Conservation (phyloP, 2,329 filamentous ascomycete species). For the Harringtonia lauricola region DNA sequence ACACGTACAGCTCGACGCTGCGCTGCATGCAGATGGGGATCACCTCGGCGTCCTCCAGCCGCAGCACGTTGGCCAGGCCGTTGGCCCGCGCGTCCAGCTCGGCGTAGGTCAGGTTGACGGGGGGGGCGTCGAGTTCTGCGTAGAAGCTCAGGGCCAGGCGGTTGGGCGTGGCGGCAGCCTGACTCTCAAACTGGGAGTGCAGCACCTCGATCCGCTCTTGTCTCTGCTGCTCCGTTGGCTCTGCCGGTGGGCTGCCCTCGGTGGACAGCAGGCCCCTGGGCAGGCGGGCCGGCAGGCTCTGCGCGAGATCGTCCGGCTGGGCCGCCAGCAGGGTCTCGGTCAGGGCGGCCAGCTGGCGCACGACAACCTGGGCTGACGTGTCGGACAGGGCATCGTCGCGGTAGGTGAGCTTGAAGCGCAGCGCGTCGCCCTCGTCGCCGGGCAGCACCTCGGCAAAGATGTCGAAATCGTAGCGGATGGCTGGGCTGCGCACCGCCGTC, state of each 20-base stretch:
- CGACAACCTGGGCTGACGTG: slow-evolving; percentile 9
- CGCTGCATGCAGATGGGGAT: slow-evolving; percentile 27
- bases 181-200: slow-evolving; percentile 15
- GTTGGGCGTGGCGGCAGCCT: slow-evolving; percentile 12
- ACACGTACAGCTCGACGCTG: slow-evolving; percentile 29
- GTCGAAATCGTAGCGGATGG: slow-evolving; percentile 12
- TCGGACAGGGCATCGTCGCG: slow-evolving; percentile 9
- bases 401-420: slow-evolving; percentile 11
- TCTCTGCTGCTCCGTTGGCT: neutral
- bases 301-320: slow-evolving; percentile 5
- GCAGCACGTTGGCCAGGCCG: slow-evolving; percentile 16
- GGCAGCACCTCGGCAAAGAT: slow-evolving; percentile 11
- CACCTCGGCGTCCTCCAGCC: slow-evolving; percentile 15
- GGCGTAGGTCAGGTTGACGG: slow-evolving; percentile 20
- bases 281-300: slow-evolving; percentile 7
- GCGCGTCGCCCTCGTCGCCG: neutral
- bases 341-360: slow-evolving; percentile 12
- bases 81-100: slow-evolving; percentile 24
- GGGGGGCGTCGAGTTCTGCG: slow-evolving; percentile 12
- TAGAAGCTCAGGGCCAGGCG: slow-evolving; percentile 10
- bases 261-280: slow-evolving; percentile 5
- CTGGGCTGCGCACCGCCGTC: slow-evolving; percentile 6
- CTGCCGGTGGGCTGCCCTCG: neutral
- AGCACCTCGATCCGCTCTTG: slow-evolving; percentile 11
- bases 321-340: slow-evolving; percentile 8